Base-by-base conservation (phyloP, 148 eudicot genomes). In the Amaranthus palmeri region DNA sequence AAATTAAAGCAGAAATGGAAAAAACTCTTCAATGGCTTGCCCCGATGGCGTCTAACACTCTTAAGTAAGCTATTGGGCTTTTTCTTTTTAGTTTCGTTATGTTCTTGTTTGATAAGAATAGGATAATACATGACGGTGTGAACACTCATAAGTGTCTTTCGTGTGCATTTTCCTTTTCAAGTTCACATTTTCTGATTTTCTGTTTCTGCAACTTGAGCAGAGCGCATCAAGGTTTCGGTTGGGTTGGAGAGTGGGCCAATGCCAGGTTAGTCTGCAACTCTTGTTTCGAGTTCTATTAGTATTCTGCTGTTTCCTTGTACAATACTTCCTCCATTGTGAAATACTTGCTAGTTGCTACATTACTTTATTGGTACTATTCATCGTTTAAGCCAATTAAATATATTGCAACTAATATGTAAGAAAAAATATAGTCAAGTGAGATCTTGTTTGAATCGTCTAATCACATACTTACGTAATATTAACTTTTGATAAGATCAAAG, bases 201-300 rank as follows among this genome's bases (percentile, higher is more conserved):
- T 48, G 15, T 55, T 43, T 47, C 25, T 67, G 51, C 53, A 8
- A 45, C 61, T 44, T 51, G 14, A 77, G 73, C 91, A 93, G 98
- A 81, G 88, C 84, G 58, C 96, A 93, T 84, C 98, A 89, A 80
- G 98, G 98, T 68, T 93, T 93, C 56, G 98, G 98, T 54, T 93
- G 98, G 98, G 97, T 91, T 70, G 97, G 97, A 77, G 98, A 91
- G 77, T 93, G 97, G 98, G 97, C 98, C 48, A 90, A 93, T 78
- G 65, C 92, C 47, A 92, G 96, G 98, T 90, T 10, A 74, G 88
- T 84, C 18, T 50, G 59, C n/a, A 14, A n/a, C 3, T 15, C 60
- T 55, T 55, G 25, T 56, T 56, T 17, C 6, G n/a, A 56, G 60
- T 15, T 17, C 8, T n/a, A 56, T 25, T 25, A 1, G 36, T 25